phyloP scores from a whole-genome alignment of 768 basidiomycete species.

The Trametes meyenii region DNA sequence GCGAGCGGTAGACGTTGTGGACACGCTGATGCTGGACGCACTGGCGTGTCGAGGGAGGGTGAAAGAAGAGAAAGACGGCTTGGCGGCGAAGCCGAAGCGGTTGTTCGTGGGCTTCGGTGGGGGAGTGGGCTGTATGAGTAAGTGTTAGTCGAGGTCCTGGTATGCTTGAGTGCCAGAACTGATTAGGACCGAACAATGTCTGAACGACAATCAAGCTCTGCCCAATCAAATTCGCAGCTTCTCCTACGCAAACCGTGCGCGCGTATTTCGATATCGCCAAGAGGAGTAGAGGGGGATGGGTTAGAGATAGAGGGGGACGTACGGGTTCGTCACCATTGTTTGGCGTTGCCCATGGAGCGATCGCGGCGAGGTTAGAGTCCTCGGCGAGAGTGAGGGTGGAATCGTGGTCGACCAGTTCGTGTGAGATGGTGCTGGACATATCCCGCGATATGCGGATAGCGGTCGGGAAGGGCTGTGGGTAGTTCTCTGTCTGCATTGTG shows the following conservation, averaged over 20 bases:
- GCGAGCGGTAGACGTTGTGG: conserved; percentile 25
- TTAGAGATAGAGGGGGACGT: neutral
- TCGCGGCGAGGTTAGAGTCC: conserved; percentile 19
- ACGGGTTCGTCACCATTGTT: conserved; percentile 23
- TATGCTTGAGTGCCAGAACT: too few species aligned
- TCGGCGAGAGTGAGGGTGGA: conserved; percentile 17
- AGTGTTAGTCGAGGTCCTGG: neutral
- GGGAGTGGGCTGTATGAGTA: conserved; percentile 42
- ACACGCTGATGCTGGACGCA: conserved; percentile 28
- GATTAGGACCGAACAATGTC: too few species aligned
- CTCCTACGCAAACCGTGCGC: neutral
- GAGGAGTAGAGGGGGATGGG: too few species aligned
- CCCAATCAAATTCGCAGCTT: neutral
- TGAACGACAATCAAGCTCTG: too few species aligned
- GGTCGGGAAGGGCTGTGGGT: conserved; percentile 15
- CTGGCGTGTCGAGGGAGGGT: conserved; percentile 39
- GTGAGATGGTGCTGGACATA: conserved; percentile 13
- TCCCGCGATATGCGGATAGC: conserved; percentile 22
- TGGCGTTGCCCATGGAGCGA: conserved; percentile 22
- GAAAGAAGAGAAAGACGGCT: conserved; percentile 47
- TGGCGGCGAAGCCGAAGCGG: conserved; percentile 42
- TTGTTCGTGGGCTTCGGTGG: conserved; percentile 42
- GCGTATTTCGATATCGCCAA: neutral
- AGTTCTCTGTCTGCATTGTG: conserved; percentile 26
- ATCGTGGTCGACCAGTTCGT: conserved; percentile 19